Evolutionary conservation across 495 filamentous ascomycete genomes (phyloP).

Genomic region (Tirmania nivea): DNA sequence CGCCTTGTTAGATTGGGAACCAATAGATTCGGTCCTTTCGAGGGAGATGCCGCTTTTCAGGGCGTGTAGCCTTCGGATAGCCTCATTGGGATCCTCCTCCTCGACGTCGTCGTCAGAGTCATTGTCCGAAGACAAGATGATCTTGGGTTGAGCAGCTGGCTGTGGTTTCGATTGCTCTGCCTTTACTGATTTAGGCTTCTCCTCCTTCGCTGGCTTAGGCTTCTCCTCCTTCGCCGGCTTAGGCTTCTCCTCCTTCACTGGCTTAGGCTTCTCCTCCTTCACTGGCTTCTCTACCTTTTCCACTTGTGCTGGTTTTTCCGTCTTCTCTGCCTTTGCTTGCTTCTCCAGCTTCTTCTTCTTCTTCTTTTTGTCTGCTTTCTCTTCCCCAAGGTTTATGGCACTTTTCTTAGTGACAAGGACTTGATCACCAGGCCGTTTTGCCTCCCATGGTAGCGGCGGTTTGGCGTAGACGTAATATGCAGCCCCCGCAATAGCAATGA

Average conservation of each 20-base stretch:
- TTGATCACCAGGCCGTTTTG: not conserved
- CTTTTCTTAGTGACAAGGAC: not conserved
- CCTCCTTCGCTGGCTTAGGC: not conserved
- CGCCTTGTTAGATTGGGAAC: not conserved
- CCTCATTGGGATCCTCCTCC: not conserved
- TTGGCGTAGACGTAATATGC: not conserved
- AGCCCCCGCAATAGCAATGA: not conserved
- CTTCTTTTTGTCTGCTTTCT: not conserved
- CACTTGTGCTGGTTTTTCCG: not conserved
- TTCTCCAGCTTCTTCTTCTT: not conserved
- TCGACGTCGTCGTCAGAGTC: not conserved
- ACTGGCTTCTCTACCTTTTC: not conserved
- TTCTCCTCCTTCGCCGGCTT: not conserved
- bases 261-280: not conserved
- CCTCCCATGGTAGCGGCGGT: not conserved
- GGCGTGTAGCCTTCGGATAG: not conserved
- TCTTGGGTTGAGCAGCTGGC: not conserved
- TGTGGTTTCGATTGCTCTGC: not conserved
- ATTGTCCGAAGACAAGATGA: not conserved
- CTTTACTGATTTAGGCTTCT: not conserved
- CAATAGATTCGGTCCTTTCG: not conserved
- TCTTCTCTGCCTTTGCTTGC: not conserved
- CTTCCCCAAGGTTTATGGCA: not conserved
- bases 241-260: not conserved
- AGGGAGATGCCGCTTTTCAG: not conserved